Evolutionary conservation across 495 filamentous ascomycete genomes (phyloP).

Genomic region (Bacidia rubella): DNA sequence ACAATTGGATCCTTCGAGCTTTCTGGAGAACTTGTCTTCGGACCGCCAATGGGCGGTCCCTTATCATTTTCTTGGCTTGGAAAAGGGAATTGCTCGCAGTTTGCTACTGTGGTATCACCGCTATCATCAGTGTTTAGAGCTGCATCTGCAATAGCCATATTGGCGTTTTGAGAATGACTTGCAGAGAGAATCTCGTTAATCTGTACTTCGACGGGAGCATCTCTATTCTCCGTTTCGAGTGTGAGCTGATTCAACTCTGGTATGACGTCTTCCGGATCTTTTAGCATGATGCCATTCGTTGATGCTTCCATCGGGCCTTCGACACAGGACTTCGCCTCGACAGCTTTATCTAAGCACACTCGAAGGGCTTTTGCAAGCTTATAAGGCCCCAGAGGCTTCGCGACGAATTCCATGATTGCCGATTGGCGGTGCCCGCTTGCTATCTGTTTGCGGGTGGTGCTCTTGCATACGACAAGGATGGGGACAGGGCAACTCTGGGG

Average conservation of each 20-base stretch:
- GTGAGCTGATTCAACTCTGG: constrained; percentile 12
- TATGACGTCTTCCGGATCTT: background rate
- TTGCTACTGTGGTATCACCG: background rate
- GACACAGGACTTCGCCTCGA: background rate
- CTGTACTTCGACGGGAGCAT: constrained; percentile 9
- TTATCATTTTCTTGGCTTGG: background rate
- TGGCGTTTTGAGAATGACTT: constrained; percentile 14
- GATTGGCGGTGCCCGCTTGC: constrained; percentile 1
- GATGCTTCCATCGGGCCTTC: background rate
- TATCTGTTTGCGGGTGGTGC: constrained; percentile 10
- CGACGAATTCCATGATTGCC: constrained; percentile 30
- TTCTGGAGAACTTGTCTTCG: background rate
- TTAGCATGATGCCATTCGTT: background rate
- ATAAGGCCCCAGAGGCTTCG: constrained; percentile 47
- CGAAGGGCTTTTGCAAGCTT: constrained; percentile 45
- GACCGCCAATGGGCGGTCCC: background rate
- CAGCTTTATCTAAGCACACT: constrained; percentile 21
- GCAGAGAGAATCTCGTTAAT: constrained; percentile 13
- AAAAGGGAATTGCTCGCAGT: constrained; percentile 6
- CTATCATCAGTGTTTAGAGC: background rate
- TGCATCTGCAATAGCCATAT: constrained; percentile 10
- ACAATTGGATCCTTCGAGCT: no score
- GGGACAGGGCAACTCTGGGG: background rate
- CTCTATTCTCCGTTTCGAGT: constrained; percentile 9
- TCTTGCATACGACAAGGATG: constrained; percentile 16